phyloP scores from a whole-genome alignment of 306 rosid species.

The Mimosa bimucronata region DNA sequence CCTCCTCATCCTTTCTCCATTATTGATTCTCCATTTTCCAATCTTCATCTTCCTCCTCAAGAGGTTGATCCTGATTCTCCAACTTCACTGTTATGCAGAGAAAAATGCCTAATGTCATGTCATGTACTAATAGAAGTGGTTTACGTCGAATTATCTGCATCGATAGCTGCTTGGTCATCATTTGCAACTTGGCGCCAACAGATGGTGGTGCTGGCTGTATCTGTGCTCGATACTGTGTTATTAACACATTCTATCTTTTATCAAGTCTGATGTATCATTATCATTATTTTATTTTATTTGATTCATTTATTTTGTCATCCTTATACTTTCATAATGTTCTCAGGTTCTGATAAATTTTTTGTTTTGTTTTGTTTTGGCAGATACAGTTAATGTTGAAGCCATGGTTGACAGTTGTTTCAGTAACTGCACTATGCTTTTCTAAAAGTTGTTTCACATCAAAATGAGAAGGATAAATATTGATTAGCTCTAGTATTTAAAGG shows the following conservation, averaged over 20 bases:
- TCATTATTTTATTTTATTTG: neutral
- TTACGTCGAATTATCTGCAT: constrained; percentile 11
- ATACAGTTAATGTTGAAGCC: neutral
- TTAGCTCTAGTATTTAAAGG: neutral
- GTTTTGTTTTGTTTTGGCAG: constrained; percentile 26
- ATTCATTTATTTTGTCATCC: neutral
- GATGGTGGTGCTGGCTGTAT: neutral
- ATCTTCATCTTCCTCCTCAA: neutral
- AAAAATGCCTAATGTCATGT: neutral
- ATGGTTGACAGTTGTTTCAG: neutral
- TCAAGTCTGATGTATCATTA: neutral
- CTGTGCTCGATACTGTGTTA: constrained; percentile 12
- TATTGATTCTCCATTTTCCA: neutral
- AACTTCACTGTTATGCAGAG: neutral
- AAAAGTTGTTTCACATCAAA: neutral
- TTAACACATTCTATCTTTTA: neutral
- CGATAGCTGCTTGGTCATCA: neutral
- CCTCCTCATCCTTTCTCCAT: neutral
- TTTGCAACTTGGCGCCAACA: constrained; percentile 7
- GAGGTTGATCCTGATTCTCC: neutral
- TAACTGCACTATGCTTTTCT: constrained; percentile 4
- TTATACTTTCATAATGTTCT: neutral
- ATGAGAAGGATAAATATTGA: neutral
- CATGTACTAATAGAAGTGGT: neutral
- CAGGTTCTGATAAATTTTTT: neutral